phyloP scores from a whole-genome alignment of 2,329 filamentous ascomycete species.

The Alternaria sp. region DNA sequence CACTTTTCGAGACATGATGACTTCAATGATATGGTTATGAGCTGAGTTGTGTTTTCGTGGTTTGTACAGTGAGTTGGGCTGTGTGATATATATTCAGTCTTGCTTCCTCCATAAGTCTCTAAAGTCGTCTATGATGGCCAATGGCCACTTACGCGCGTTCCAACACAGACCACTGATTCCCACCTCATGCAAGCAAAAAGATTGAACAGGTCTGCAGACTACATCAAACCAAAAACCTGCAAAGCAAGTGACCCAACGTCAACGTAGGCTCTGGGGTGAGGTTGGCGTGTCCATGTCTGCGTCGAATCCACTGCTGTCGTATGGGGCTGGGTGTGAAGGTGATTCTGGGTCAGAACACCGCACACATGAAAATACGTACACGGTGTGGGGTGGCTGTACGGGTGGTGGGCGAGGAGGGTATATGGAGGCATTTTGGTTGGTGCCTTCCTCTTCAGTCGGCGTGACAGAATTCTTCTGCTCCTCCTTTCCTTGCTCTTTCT shows the following conservation, averaged over 20 bases:
- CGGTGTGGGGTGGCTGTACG: not conserved
- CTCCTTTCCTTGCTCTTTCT: not conserved
- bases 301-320: not conserved
- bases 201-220: not conserved
- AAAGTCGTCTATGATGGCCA: not conserved
- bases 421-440: not conserved
- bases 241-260: not conserved
- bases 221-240: not conserved
- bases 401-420: not conserved
- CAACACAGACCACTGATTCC: not conserved
- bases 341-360: not conserved
- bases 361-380: not conserved
- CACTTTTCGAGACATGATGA: constrained; percentile 1
- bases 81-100: not conserved
- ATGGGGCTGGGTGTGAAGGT: not conserved
- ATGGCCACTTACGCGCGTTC: not conserved
- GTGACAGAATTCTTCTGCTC: not conserved
- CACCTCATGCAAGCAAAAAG: not conserved
- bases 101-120: not conserved
- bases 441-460: not conserved
- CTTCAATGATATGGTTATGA: constrained; percentile 7
- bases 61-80: not conserved
- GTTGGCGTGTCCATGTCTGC: not conserved
- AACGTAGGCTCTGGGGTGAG: not conserved
- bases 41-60: not conserved